A percentile compares a stretch with the other conserved stretches of the same genome.
phyloP scores from a whole-genome alignment of 164 flowering plant species.

The Protea cynaroides region DNA sequence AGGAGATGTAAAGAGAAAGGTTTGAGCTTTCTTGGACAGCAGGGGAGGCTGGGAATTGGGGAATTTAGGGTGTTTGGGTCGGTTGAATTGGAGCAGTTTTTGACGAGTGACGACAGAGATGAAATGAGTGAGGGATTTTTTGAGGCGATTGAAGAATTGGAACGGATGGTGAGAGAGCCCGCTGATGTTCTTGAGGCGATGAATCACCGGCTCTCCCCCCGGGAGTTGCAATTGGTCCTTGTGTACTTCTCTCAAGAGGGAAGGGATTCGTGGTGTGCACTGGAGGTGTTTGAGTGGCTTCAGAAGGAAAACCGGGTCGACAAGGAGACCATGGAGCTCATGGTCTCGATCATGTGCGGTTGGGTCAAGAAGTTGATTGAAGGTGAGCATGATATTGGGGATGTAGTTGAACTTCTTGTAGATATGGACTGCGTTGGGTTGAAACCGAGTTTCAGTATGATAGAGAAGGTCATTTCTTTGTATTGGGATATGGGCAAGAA shows the following conservation, averaged over 20 bases:
- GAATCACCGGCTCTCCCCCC: conserved; percentile 59
- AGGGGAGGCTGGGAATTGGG: conserved; percentile 21
- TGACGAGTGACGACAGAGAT: conserved; percentile 55
- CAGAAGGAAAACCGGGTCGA: conserved; percentile 79
- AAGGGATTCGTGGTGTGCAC: conserved; percentile 90
- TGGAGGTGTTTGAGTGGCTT: conserved; percentile 96
- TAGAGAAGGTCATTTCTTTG: conserved; percentile 81
- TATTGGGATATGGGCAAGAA: conserved; percentile 78
- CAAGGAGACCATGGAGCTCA: conserved; percentile 88
- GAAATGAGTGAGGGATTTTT: conserved; percentile 75
- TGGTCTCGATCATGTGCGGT: conserved; percentile 91
- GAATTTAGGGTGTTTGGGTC: conserved; percentile 39
- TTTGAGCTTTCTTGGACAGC: conserved; percentile 10
- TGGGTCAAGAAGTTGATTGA: conserved; percentile 83
- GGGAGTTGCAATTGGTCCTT: conserved; percentile 77
- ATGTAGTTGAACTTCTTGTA: conserved; percentile 76
- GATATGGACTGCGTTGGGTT: conserved; percentile 97
- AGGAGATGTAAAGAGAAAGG: conserved; percentile 9
- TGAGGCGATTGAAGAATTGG: conserved; percentile 87
- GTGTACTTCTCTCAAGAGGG: conserved; percentile 93
- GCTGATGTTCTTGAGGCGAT: conserved; percentile 79
- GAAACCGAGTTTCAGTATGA: conserved; percentile 76
- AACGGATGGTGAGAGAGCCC: conserved; percentile 82
- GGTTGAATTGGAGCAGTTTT: conserved; percentile 46
- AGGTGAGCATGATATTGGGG: conserved; percentile 42